A percentile compares a stretch with the other conserved stretches of the same genome.
Conservation (phyloP, 2,329 filamentous ascomycete species). For the Aureobasidium vineae region DNA sequence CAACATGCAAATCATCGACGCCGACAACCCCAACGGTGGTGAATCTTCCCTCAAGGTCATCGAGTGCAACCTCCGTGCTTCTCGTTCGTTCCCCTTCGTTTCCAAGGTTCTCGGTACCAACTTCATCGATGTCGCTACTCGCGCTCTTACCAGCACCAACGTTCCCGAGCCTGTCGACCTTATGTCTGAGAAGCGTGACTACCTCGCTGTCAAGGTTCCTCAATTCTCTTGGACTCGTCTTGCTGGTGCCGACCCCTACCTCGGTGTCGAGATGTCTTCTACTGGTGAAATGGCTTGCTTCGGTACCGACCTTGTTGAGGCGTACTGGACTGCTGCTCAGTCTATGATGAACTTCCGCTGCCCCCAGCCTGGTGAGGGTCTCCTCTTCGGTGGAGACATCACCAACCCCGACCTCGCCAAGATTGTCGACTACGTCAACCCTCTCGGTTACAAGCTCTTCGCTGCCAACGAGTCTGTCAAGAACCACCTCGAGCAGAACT, state of each 20-base stretch:
- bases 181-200: constrained; percentile 86
- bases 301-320: constrained; percentile 90
- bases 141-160: constrained; percentile 80
- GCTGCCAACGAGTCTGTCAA: constrained; percentile 82
- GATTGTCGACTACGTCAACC: constrained; percentile 82
- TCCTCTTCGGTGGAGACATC: constrained; percentile 87
- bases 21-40: constrained; percentile 69
- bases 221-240: constrained; percentile 99
- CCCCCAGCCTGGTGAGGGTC: constrained; percentile 89
- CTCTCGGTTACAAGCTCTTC: constrained; percentile 92
- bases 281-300: constrained; percentile 99
- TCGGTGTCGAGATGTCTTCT: constrained; percentile 95
- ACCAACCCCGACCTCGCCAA: constrained; percentile 67
- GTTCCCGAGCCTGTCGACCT: constrained; percentile 83
- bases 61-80: constrained; percentile 96
- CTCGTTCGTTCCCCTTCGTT: constrained; percentile 96
- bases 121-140: constrained; percentile 94
- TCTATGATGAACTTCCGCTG: constrained; percentile 99
- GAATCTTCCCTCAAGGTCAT: constrained; percentile 87
- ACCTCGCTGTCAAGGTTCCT: constrained; percentile 94
- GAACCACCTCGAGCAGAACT: constrained; percentile 70
- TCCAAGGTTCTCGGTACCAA: constrained; percentile 95
- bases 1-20: constrained; percentile 99
- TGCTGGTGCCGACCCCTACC: constrained; percentile 93
- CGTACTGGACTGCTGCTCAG: constrained; percentile 96